phyloP scores from a whole-genome alignment of 2,329 filamentous ascomycete species.

The Botryotinia globosa region DNA sequence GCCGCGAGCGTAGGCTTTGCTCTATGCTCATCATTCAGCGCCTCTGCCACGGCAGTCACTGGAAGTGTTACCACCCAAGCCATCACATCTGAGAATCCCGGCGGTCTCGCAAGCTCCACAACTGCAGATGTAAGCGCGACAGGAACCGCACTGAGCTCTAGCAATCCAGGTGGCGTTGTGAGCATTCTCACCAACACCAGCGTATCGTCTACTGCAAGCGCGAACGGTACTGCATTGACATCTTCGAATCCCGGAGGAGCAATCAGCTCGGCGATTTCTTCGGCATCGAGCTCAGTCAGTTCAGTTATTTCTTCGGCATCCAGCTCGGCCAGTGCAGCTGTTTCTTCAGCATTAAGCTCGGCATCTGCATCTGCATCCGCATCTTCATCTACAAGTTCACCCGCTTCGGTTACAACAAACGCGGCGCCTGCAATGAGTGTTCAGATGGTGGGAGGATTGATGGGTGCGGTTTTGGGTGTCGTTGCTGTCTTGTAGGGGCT shows the following conservation, averaged over 20 bases:
- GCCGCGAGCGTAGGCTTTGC: conserved; percentile 38
- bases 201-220: not conserved
- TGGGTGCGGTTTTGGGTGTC: not conserved
- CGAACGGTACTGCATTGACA: not conserved
- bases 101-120: not conserved
- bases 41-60: conserved; percentile 18
- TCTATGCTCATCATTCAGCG: conserved; percentile 38
- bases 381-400: not conserved
- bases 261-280: not conserved
- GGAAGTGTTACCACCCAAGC: not conserved
- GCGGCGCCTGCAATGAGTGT: not conserved
- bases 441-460: conserved; percentile 14
- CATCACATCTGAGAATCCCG: not conserved
- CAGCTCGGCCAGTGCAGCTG: not conserved
- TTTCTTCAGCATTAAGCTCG: not conserved
- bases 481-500: conserved; percentile 6
- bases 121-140: not conserved
- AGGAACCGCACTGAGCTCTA: not conserved
- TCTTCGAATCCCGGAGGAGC: not conserved
- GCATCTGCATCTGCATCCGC: not conserved
- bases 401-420: not conserved
- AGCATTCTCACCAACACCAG: not conserved
- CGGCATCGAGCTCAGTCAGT: not conserved
- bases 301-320: not conserved
- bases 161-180: not conserved